Percentiles rank a stretch among this genome's conserved stretches.
These are phyloP conservation scores for Hypholoma fasciculare DNA, from an alignment of 768 basidiomycete genomes.

Conservation along the genomic window DNA sequence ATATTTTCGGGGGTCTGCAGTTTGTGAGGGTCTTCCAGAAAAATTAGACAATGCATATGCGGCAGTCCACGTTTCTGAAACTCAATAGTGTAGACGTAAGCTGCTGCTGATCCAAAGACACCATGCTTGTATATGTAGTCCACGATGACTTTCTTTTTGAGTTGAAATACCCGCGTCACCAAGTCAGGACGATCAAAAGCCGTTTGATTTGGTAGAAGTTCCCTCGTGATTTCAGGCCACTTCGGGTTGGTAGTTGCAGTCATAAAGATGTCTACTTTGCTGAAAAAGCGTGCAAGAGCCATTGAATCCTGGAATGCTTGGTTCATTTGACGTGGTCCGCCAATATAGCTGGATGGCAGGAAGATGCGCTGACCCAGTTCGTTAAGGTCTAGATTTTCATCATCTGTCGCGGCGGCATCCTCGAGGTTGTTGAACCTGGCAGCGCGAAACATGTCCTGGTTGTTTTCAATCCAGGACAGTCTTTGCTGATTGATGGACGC, in stretches of 20 bases:
- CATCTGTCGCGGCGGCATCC: conserved; percentile 26
- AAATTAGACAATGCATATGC: conserved; percentile 52
- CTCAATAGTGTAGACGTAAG: conserved; percentile 43
- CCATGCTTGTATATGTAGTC: conserved; percentile 26
- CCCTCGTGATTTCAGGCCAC: conserved; percentile 45
- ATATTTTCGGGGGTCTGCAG: conserved; percentile 34
- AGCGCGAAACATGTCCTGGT: conserved; percentile 37
- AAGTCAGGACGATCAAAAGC: conserved; percentile 47
- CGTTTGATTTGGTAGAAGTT: conserved; percentile 38
- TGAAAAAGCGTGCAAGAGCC: conserved; percentile 39
- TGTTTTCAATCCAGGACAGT: conserved; percentile 29
- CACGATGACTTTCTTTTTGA: conserved; percentile 37
- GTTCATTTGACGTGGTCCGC: conserved; percentile 40
- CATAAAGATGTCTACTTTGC: conserved; percentile 45
- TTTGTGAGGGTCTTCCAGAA: conserved; percentile 32
- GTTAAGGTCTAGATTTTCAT: conserved; percentile 23
- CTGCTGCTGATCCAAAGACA: not conserved
- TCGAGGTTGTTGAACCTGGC: conserved; percentile 23
- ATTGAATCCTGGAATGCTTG: conserved; percentile 46
- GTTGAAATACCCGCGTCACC: conserved; percentile 42
- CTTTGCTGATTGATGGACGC: no score
- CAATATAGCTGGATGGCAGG: conserved; percentile 41
- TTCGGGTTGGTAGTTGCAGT: conserved; percentile 53
- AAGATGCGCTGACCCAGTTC: conserved; percentile 33
- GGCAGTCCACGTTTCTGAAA: conserved; percentile 60